These are phyloP conservation scores for Lippia alba DNA, from an alignment of 305 asterid genomes.

Conservation along the genomic window DNA sequence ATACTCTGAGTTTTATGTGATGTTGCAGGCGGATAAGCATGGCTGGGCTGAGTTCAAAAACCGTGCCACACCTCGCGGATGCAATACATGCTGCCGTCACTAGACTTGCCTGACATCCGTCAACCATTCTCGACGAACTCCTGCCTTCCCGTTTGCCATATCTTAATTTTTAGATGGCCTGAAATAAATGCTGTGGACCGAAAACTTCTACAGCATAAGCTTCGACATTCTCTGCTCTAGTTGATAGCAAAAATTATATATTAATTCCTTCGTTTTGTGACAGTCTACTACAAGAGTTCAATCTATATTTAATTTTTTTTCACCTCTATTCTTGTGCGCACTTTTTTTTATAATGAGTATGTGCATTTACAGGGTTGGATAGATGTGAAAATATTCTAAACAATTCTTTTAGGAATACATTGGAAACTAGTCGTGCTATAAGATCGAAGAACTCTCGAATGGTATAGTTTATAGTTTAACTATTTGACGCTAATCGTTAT, in stretches of 20 bases:
- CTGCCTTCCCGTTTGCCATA: background rate
- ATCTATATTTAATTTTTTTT: too few relatives aligned
- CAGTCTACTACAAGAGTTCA: too few relatives aligned
- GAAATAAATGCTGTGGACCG: constrained; percentile 36
- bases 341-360: too few relatives aligned
- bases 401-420: too few relatives aligned
- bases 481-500: too few relatives aligned
- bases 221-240: background rate
- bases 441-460: too few relatives aligned
- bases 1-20: background rate
- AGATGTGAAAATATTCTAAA: too few relatives aligned
- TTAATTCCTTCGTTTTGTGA: too few relatives aligned
- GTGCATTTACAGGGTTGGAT: too few relatives aligned
- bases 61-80: constrained; percentile 92
- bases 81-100: constrained; percentile 96
- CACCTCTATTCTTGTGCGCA: too few relatives aligned
- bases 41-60: constrained; percentile 95
- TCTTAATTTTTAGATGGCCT: background rate
- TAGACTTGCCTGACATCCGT: constrained; percentile 40
- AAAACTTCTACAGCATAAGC: constrained; percentile 2
- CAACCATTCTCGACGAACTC: background rate
- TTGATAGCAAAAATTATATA: background rate
- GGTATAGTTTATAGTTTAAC: too few relatives aligned
- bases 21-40: constrained; percentile 91
- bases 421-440: too few relatives aligned